These are phyloP conservation scores for Neurospora discreta DNA, from an alignment of 495 filamentous ascomycete genomes.

Conservation along the genomic window DNA sequence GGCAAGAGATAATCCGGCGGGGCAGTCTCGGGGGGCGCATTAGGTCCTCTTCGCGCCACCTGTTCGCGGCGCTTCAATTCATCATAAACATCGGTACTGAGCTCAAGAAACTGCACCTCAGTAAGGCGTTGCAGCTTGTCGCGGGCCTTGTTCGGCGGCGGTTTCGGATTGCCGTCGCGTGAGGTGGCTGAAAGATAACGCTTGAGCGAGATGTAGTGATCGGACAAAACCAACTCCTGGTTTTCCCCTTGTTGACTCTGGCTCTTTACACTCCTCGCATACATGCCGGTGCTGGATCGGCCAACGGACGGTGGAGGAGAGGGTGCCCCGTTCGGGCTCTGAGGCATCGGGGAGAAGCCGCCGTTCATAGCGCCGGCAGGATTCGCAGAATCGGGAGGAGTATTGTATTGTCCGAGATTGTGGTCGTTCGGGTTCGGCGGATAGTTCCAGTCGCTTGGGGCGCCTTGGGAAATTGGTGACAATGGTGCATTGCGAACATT, in stretches of 20 bases:
- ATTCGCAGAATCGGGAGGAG: conserved; percentile 58
- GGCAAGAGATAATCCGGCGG: conserved; percentile 65
- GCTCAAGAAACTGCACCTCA: conserved; percentile 85
- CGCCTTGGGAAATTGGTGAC: conserved; percentile 71
- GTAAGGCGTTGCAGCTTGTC: conserved; percentile 89
- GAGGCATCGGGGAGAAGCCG: conserved; percentile 37
- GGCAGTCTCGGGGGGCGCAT: conserved; percentile 39
- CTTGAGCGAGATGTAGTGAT: conserved; percentile 75
- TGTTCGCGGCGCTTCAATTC: conserved; percentile 80
- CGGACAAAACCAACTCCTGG: conserved; percentile 44
- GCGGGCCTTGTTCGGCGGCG: conserved; percentile 72
- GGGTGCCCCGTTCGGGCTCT: conserved; percentile 45
- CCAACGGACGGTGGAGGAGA: conserved; percentile 83
- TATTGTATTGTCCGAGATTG: conserved; percentile 53
- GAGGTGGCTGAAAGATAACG: conserved; percentile 61
- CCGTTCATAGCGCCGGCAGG: conserved; percentile 49
- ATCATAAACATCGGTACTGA: conserved; percentile 96
- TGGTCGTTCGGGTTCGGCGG: conserved; percentile 36
- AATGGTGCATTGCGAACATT: conserved; percentile 51
- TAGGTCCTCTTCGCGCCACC: conserved; percentile 37
- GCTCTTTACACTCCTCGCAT: conserved; percentile 50
- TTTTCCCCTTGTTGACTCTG: conserved; percentile 36
- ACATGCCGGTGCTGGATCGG: conserved; percentile 62
- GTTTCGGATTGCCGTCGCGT: conserved; percentile 61
- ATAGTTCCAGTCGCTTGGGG: conserved; percentile 80